Evolutionary conservation across 2,329 filamentous ascomycete genomes (phyloP), one percentile per base, ranked within the genome.

Genomic region (Monilinia vaccinii-corymbosi): DNA sequence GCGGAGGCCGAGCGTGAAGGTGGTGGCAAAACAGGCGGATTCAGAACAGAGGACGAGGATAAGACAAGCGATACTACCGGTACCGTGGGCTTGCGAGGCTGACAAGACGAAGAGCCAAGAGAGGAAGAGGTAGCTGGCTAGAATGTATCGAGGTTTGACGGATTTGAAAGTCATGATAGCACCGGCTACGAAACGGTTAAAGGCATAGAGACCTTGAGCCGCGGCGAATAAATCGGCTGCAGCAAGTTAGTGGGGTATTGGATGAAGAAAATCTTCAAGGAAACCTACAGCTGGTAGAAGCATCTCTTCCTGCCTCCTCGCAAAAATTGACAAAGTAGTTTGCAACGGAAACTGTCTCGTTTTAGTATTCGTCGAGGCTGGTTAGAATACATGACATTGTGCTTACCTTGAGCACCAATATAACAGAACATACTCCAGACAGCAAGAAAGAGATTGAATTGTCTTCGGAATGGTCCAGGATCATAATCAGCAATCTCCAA

Each of bases 381-480:
- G 14, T 2, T 11, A 28, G 3, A 36, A 9, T 14, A 3, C 6
- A 25, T 4, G 1, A 6, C 4, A n/a, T 13, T 0, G 13, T 5
- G 28, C 8, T 36, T 53, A 60, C 57, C 57, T 70, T 93, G 89
- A 0, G 88, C 83, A 51, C 89, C 89, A 0, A 79, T 87, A 71
- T 93, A 94, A 71, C 85, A 89, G 73, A 92, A 92, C 66, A 93
- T 88, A 0, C 87, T 86, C 66, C 85, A 81, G 0, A 87, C 82
- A 14, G 87, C 89, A 67, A 90, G 87, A 77, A 91, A 91, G 3
- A 92, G 78, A 28, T 83, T 82, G 72, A 87, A 91, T 67, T 90
- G 86, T 73, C 88, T 87, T 67, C 76, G 74, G 64, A 90, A 81
- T 0, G 87, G 84, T 73, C 83, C 80, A 64, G 84, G 79, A 61